Conservation (phyloP, 805 yeast species). For the Candida chauliodis region DNA sequence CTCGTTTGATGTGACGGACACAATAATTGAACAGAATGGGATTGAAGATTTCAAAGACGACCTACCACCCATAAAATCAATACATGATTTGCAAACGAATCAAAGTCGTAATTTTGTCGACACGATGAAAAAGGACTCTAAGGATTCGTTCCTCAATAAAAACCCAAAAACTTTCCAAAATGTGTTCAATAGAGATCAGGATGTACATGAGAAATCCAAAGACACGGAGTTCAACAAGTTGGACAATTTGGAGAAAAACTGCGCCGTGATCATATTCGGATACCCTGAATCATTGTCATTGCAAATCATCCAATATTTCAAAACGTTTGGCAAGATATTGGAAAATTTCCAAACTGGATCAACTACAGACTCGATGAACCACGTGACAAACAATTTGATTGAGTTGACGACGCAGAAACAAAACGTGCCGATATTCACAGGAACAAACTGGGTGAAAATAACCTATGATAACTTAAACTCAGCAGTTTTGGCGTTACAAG, state of each 20-base stretch:
- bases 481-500: conserved; percentile 80
- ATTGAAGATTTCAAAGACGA: conserved; percentile 18
- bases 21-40: conserved; percentile 21
- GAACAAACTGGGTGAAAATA: conserved; percentile 86
- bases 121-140: conserved; percentile 31
- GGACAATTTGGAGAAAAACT: conserved; percentile 39
- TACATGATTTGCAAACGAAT: conserved; percentile 46
- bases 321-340: conserved; percentile 73
- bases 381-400: neutral
- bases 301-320: conserved; percentile 66
- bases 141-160: conserved; percentile 40
- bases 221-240: conserved; percentile 9
- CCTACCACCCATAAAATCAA: conserved; percentile 48
- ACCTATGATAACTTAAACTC: conserved; percentile 74
- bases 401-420: conserved; percentile 10
- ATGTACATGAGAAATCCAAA: conserved; percentile 1
- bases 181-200: conserved; percentile 32
- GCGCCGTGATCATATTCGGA: conserved; percentile 82
- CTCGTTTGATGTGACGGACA: conserved; percentile 21
- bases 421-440: conserved; percentile 69
- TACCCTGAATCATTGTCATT: conserved; percentile 75
- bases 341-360: conserved; percentile 59
- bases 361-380: conserved; percentile 8
- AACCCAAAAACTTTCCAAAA: conserved; percentile 46
- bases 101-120: conserved; percentile 15